These are phyloP conservation scores for Colletotrichum coccodes DNA, from an alignment of 2,329 filamentous ascomycete genomes.

Conservation along the genomic window DNA sequence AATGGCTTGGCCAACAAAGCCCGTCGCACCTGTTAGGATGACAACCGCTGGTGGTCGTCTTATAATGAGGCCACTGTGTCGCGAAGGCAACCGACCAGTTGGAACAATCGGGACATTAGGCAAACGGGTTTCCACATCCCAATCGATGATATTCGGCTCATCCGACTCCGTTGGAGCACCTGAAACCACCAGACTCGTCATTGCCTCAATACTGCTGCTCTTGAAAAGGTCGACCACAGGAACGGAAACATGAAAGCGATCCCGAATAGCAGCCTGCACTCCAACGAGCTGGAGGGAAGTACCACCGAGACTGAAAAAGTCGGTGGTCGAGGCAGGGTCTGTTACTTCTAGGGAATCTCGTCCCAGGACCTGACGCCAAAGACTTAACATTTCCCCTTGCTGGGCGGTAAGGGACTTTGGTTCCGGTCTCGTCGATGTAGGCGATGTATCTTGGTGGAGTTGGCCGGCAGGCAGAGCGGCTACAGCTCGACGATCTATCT, in stretches of 20 bases:
- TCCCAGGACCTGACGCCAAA: neutral
- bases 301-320: conserved; percentile 55
- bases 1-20: conserved; percentile 37
- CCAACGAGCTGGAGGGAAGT: conserved; percentile 51
- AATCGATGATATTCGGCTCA: neutral
- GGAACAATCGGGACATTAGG: neutral
- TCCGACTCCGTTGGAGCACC: conserved; percentile 31
- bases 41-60: conserved; percentile 1
- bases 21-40: conserved; percentile 48
- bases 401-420: neutral
- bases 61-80: neutral
- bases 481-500: neutral
- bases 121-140: neutral
- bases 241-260: conserved; percentile 46
- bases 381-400: neutral
- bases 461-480: neutral
- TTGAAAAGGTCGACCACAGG: conserved; percentile 45
- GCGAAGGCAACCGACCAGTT: neutral
- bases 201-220: conserved; percentile 46
- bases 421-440: neutral
- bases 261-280: conserved; percentile 47
- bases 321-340: conserved; percentile 39
- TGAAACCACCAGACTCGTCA: conserved; percentile 45
- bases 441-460: too few relatives aligned
- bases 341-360: conserved; percentile 14